Evolutionary conservation across 306 rosid genomes (phyloP).

Genomic region (Rubus idaeus): DNA sequence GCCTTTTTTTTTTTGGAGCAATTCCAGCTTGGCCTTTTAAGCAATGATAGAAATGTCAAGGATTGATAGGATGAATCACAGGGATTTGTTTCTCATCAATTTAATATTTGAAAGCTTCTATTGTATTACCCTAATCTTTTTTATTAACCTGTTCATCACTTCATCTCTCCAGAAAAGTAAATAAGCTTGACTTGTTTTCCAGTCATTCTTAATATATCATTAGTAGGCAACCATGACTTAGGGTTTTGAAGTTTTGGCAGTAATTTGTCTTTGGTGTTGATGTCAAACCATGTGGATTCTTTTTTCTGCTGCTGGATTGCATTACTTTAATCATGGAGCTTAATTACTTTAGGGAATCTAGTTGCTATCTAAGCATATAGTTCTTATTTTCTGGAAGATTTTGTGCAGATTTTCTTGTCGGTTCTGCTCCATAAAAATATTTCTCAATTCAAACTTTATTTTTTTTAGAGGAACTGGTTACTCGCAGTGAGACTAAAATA

Average conservation of each 20-base stretch:
- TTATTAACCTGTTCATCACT: background rate
- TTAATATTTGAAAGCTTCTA: background rate
- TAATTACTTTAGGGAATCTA: slow-evolving; percentile 9
- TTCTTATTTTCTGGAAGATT: slow-evolving; percentile 7
- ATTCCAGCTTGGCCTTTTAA: no score
- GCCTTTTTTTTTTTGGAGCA: background rate
- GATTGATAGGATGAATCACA: background rate
- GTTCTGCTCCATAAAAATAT: background rate
- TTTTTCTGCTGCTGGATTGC: slow-evolving; percentile 1
- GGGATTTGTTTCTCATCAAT: background rate
- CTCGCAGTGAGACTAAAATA: background rate
- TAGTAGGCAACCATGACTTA: background rate
- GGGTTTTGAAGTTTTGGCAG: background rate
- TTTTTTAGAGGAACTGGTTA: background rate
- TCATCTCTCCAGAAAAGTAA: background rate
- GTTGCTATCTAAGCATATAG: background rate
- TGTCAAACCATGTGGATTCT: slow-evolving; percentile 20
- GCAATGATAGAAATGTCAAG: background rate
- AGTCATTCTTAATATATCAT: background rate
- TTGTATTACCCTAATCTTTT: background rate
- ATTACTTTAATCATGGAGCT: slow-evolving; percentile 9
- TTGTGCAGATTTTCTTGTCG: slow-evolving; percentile 21
- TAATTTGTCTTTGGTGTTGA: slow-evolving; percentile 16
- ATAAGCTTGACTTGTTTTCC: slow-evolving; percentile 4
- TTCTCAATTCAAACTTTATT: background rate